A percentile compares a stretch with the other conserved stretches of the same genome.
phyloP scores from a whole-genome alignment of 2,329 filamentous ascomycete genomes.

The Elsinoe fawcettii region DNA sequence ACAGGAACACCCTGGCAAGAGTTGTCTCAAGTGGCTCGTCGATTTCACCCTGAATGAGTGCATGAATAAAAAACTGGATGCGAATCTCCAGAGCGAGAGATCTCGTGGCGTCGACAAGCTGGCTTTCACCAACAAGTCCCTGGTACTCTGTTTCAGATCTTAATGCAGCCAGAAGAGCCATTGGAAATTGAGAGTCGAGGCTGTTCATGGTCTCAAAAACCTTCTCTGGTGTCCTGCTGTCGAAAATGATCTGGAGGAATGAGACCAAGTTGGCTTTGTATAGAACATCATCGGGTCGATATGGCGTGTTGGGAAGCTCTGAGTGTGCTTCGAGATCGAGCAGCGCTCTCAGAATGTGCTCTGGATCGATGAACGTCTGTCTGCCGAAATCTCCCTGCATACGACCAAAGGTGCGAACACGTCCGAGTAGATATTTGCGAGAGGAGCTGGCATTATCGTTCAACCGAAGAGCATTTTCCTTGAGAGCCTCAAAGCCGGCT shows the following conservation, averaged over 20 bases:
- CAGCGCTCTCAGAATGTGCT: slow-evolving; percentile 33
- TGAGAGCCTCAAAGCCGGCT: slow-evolving; percentile 20
- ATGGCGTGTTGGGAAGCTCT: slow-evolving; percentile 24
- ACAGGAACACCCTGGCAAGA: slow-evolving; percentile 35
- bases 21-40: slow-evolving; percentile 34
- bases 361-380: slow-evolving; percentile 36
- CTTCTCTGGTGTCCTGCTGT: slow-evolving; percentile 24
- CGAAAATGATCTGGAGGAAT: slow-evolving; percentile 34
- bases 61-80: slow-evolving; percentile 36
- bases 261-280: slow-evolving; percentile 39
- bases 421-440: slow-evolving; percentile 32
- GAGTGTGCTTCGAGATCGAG: slow-evolving; percentile 27
- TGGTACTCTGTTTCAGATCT: not conserved
- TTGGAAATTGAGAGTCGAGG: slow-evolving; percentile 32
- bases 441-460: slow-evolving; percentile 31
- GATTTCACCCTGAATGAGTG: slow-evolving; percentile 5
- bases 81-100: slow-evolving; percentile 46
- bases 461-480: slow-evolving; percentile 26
- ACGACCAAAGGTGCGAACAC: slow-evolving; percentile 28
- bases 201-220: slow-evolving; percentile 27
- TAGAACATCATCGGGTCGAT: slow-evolving; percentile 36
- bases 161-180: slow-evolving; percentile 27
- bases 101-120: slow-evolving; percentile 38
- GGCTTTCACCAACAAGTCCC: slow-evolving; percentile 32
- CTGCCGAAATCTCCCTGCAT: slow-evolving; percentile 33